Evolutionary conservation across 495 filamentous ascomycete species (phyloP).

Genomic region (Hypoxylon subgilvum): DNA sequence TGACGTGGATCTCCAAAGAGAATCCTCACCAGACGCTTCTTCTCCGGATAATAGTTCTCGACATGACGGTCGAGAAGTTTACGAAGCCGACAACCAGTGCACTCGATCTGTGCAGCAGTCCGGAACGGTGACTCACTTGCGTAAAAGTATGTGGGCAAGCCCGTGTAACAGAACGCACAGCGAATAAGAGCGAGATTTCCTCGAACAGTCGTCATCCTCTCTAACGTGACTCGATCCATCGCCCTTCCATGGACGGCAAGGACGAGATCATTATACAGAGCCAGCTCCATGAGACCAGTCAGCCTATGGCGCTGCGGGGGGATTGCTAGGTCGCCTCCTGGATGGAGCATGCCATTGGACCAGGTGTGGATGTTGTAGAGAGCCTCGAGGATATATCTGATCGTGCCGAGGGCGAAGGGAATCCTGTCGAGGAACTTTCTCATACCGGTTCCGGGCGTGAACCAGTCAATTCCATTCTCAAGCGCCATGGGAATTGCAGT

Average conservation of each 20-base stretch:
- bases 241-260: slow-evolving; percentile 13
- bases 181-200: not conserved
- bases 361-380: slow-evolving; percentile 18
- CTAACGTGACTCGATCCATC: slow-evolving; percentile 10
- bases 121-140: not conserved
- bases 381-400: slow-evolving; percentile 18
- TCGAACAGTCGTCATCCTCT: no score
- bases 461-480: slow-evolving; percentile 20
- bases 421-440: slow-evolving; percentile 32
- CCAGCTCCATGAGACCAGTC: not conserved
- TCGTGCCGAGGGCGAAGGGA: slow-evolving; percentile 18
- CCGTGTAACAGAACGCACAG: slow-evolving; percentile 8
- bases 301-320: not conserved
- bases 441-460: slow-evolving; percentile 34
- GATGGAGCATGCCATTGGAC: not conserved
- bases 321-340: no score
- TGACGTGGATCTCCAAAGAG: not conserved
- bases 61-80: not conserved
- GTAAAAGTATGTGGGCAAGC: slow-evolving; percentile 28
- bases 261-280: slow-evolving; percentile 28
- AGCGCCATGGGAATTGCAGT: slow-evolving; percentile 7
- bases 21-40: not conserved
- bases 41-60: slow-evolving; percentile 14
- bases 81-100: slow-evolving; percentile 24
- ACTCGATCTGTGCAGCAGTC: not conserved